Percentiles rank a stretch among this genome's conserved stretches.
These are phyloP conservation scores for Clonostachys byssicola DNA, from an alignment of 2,329 filamentous ascomycete genomes.

Conservation along the genomic window DNA sequence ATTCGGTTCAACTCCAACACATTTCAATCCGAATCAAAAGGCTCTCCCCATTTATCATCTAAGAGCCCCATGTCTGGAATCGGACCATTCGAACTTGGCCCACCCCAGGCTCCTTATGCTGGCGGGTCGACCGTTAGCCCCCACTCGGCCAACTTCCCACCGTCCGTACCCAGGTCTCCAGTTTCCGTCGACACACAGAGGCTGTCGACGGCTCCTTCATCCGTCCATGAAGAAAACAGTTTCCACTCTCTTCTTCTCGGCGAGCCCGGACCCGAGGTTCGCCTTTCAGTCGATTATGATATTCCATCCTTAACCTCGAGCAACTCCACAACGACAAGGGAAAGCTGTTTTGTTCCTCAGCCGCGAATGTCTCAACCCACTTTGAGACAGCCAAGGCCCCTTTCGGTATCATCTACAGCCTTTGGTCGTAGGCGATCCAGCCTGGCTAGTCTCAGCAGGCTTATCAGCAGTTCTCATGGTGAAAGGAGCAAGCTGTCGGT, in stretches of 20 bases:
- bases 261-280: conserved; percentile 68
- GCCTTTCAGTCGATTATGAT: conserved; percentile 65
- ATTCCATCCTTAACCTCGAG: conserved; percentile 72
- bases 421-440: conserved; percentile 71
- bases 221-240: conserved; percentile 64
- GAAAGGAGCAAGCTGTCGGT: conserved; percentile 72
- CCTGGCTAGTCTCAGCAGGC: conserved; percentile 70
- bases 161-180: conserved; percentile 63
- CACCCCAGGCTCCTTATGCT: conserved; percentile 15
- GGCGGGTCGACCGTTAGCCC: conserved; percentile 54
- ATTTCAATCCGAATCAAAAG: conserved; percentile 11
- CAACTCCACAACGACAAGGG: conserved; percentile 71
- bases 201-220: conserved; percentile 72
- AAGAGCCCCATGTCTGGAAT: conserved; percentile 28
- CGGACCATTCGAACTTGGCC: conserved; percentile 37
- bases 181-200: conserved; percentile 68
- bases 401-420: conserved; percentile 56
- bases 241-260: conserved; percentile 70
- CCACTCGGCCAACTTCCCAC: conserved; percentile 58
- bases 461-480: conserved; percentile 71
- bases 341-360: conserved; percentile 46
- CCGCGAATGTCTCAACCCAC: conserved; percentile 42
- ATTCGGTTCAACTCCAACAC: conserved; percentile 31
- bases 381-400: conserved; percentile 52
- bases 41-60: conserved; percentile 12